A percentile compares a stretch with the other conserved stretches of the same genome.
These are phyloP conservation scores for Blastomyces percursus DNA, from an alignment of 2,329 filamentous ascomycete genomes.

Conservation along the genomic window DNA sequence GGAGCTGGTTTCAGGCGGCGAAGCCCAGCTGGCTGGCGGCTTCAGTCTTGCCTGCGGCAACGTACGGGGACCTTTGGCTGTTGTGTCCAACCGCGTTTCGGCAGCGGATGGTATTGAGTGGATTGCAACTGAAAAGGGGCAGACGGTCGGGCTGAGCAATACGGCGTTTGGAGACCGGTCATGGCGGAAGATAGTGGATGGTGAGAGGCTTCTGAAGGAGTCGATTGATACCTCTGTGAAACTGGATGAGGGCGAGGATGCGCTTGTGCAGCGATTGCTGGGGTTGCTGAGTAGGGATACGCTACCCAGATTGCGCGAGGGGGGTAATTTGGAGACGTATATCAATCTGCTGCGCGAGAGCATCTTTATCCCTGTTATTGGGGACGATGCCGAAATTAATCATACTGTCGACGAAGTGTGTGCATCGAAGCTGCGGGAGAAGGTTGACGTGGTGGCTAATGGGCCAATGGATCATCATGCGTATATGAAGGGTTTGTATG, in stretches of 20 bases:
- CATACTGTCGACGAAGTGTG: constrained; percentile 28
- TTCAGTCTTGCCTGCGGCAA: constrained; percentile 53
- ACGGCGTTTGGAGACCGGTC: constrained; percentile 47
- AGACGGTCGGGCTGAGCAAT: constrained; percentile 52
- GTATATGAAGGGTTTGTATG: constrained; percentile 44
- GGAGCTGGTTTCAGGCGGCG: constrained; percentile 44
- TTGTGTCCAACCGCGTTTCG: constrained; percentile 53
- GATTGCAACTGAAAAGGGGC: constrained; percentile 38
- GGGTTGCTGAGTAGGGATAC: constrained; percentile 45
- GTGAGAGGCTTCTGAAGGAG: constrained; percentile 43
- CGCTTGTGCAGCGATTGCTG: constrained; percentile 43
- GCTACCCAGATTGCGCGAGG: constrained; percentile 40
- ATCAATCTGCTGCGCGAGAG: constrained; percentile 47
- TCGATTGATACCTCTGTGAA: constrained; percentile 39
- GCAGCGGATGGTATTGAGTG: constrained; percentile 41
- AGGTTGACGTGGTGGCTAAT: constrained; percentile 14
- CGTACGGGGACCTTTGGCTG: constrained; percentile 43
- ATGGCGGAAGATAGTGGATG: constrained; percentile 52
- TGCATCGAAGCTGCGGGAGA: constrained; percentile 21
- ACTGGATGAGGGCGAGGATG: constrained; percentile 35
- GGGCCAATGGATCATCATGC: constrained; percentile 17
- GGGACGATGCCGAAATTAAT: constrained; percentile 32
- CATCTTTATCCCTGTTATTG: constrained; percentile 50
- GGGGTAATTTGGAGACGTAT: constrained; percentile 45
- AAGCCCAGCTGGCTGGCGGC: constrained; percentile 46